Evolutionary conservation across 768 basidiomycete genomes (phyloP).

Genomic region (Artomyces pyxidatus): DNA sequence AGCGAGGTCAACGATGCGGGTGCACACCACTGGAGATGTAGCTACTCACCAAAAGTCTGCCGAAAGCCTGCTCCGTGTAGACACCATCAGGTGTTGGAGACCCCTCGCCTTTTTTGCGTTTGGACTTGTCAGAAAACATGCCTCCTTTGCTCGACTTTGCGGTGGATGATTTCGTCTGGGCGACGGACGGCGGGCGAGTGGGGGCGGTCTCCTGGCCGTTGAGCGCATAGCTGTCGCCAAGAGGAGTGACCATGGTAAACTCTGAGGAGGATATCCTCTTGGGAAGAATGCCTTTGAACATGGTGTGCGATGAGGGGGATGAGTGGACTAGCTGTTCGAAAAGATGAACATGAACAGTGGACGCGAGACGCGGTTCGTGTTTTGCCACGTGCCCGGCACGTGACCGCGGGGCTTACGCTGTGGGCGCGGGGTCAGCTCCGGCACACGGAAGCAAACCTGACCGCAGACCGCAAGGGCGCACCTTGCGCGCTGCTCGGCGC

Average conservation of each 20-base stretch:
- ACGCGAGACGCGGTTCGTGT: conserved; percentile 15
- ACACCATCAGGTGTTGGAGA: conserved; percentile 23
- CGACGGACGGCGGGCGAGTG: conserved; percentile 24
- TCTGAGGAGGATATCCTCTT: conserved; percentile 60
- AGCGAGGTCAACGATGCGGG: too few relatives aligned
- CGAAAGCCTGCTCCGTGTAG: conserved; percentile 65
- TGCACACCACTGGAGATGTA: too few relatives aligned
- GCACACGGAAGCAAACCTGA: too few relatives aligned
- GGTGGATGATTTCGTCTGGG: conserved; percentile 16
- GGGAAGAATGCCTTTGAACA: conserved; percentile 80
- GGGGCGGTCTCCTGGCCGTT: conserved; percentile 62
- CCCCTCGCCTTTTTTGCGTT: conserved; percentile 26
- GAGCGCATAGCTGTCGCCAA: conserved; percentile 30
- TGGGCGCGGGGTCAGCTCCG: too few relatives aligned
- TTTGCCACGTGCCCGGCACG: conserved; percentile 8
- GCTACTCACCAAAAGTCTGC: conserved; percentile 63
- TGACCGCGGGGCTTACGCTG: conserved; percentile 4
- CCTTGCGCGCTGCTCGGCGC: not conserved
- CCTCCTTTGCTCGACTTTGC: conserved; percentile 33
- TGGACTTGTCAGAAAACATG: conserved; percentile 34
- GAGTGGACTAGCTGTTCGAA: not conserved
- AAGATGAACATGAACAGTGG: not conserved
- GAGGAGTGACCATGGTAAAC: conserved; percentile 61
- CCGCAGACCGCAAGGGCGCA: not conserved
- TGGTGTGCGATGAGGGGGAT: conserved; percentile 22